Evolutionary conservation across 148 eudicot genomes (phyloP).

Genomic region (Agrostemma githago): DNA sequence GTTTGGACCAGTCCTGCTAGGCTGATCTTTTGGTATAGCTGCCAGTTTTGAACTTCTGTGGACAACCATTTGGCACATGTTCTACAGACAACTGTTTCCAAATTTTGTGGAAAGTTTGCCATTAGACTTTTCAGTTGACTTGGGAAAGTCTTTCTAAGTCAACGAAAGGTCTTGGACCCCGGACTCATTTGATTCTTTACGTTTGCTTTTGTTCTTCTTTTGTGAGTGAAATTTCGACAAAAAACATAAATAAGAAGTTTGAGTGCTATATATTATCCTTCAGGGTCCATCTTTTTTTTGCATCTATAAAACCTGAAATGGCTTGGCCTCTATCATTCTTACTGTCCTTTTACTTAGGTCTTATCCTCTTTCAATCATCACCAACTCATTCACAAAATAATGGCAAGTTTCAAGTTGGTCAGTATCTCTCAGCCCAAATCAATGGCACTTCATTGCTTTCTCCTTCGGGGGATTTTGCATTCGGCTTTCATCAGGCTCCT

Average conservation of each 20-base stretch:
- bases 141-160: neutral
- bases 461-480: too few relatives aligned
- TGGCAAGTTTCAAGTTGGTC: neutral
- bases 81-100: neutral
- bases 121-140: neutral
- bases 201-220: too few relatives aligned
- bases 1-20: neutral
- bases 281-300: neutral
- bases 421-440: neutral
- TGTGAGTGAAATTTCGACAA: too few relatives aligned
- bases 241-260: too few relatives aligned
- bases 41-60: neutral
- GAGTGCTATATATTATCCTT: neutral
- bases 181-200: too few relatives aligned
- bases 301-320: neutral
- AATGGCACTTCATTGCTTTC: neutral
- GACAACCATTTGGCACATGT: neutral
- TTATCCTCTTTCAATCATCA: neutral
- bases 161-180: too few relatives aligned
- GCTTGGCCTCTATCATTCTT: neutral
- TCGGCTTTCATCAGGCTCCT: too few relatives aligned
- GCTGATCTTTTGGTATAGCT: neutral
- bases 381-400: neutral
- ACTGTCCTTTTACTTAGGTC: too few relatives aligned
- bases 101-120: neutral